Evolutionary conservation across 768 basidiomycete species (phyloP), one percentile per base, ranked within the genome.

Genomic region (Infundibulicybe gibba): DNA sequence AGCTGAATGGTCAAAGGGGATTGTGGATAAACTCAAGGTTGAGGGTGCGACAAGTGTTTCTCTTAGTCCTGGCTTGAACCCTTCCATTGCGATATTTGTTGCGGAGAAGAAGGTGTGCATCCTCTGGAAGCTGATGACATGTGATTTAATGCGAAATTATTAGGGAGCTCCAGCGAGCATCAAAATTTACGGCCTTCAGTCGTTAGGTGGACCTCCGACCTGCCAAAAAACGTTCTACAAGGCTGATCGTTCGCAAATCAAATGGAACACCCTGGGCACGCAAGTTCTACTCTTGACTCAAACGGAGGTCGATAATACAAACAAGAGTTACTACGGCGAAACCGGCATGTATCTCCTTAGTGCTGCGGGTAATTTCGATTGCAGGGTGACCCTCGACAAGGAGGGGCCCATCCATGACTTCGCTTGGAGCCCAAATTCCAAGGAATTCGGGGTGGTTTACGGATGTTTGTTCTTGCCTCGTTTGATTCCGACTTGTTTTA

Each of bases 401-500:
- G 95, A 98, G 51, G 97, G 97, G 1, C 94, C 94, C 0, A 92
- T 99, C 52, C 94, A 97, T 58, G 97, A 98, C 62, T 97, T 95
- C 50, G 69, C 81, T 13, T 99, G 97, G 97, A 93, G 85, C 54
- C 93, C 97, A 6, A 94, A 92, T 56, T 92, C 91, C 43, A 92
- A 94, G 66, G 97, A 99, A 66, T 99, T 99, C 61, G 85, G 84
- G 40, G 94, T 97, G 32, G 87, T 93, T 20, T 98, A 97, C 61
- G 95, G 97, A 58, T 99, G 94, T 95, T 56, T 64, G 93, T 79
- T 43, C 42, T 35, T 34, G 16, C 14, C 30, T 44, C 50, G 15
- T 5, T 16, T 12, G 44, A 43, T 25, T 19, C 16, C 33, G 12
- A 30, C 30, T 34, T 42, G 49, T 40, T 20, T 53, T 35, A 47